Percentiles rank a stretch among this genome's conserved stretches.
phyloP scores from a whole-genome alignment of 1,284 basidiomycete genomes.

The Leucoagaricus sp. region DNA sequence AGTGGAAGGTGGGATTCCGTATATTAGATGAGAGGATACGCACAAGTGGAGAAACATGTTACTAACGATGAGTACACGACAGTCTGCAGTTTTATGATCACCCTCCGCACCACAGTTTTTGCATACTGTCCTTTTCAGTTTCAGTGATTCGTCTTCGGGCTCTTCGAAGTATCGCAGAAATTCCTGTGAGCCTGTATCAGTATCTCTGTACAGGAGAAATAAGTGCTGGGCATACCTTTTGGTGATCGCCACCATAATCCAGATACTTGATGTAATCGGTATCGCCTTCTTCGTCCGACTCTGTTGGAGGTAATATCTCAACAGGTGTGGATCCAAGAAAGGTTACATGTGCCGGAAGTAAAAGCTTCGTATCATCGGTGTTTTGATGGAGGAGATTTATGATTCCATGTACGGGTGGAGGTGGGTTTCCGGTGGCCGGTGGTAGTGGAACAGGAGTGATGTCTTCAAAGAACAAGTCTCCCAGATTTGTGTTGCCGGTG shows the following conservation, averaged over 20 bases:
- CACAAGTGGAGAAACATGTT: slow-evolving; percentile 5
- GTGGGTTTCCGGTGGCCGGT: slow-evolving; percentile 13
- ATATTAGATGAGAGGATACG: slow-evolving; percentile 3
- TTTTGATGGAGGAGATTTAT: slow-evolving; percentile 14
- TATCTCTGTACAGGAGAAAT: neutral
- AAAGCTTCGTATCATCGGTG: slow-evolving; percentile 32
- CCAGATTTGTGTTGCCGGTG: neutral
- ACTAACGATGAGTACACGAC: slow-evolving; percentile 69
- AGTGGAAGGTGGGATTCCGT: slow-evolving; percentile 1
- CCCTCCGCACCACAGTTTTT: slow-evolving; percentile 74
- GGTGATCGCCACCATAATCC: slow-evolving; percentile 59
- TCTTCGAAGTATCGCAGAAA: slow-evolving; percentile 66
- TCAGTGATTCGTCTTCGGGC: slow-evolving; percentile 36
- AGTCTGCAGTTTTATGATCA: slow-evolving; percentile 62
- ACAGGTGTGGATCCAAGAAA: slow-evolving; percentile 48
- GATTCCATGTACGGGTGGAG: neutral
- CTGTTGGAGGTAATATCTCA: slow-evolving; percentile 45
- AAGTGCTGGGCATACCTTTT: slow-evolving; percentile 41
- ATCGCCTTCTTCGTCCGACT: slow-evolving; percentile 46
- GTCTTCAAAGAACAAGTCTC: slow-evolving; percentile 57
- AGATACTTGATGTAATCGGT: slow-evolving; percentile 73
- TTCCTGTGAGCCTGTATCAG: slow-evolving; percentile 30
- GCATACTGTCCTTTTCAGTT: slow-evolving; percentile 55
- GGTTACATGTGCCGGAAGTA: slow-evolving; percentile 68
- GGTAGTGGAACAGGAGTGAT: slow-evolving; percentile 36